A percentile compares a stretch with the other conserved stretches of the same genome.
These are phyloP conservation scores for Eryngium alpinum DNA, from an alignment of 140 eudicot genomes.

Conservation along the genomic window DNA sequence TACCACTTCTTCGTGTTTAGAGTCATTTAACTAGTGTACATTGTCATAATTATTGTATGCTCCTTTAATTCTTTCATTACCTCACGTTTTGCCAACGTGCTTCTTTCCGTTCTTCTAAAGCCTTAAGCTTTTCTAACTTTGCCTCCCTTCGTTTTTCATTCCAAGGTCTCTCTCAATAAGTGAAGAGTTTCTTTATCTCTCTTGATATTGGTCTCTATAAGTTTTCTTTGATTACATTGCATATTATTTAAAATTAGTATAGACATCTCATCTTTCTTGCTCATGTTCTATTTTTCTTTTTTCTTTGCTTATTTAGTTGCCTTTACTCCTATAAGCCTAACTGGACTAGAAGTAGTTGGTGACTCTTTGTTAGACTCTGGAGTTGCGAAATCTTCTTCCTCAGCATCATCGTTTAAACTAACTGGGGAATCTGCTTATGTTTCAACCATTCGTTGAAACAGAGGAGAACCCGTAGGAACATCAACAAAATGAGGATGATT, in stretches of 20 bases:
- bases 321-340: background rate
- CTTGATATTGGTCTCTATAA: background rate
- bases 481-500: no score
- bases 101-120: background rate
- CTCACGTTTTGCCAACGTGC: background rate
- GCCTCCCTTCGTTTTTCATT: background rate
- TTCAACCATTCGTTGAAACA: background rate
- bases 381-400: no score
- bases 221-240: background rate
- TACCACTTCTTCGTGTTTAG: no score
- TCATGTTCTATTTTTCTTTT: no score
- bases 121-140: background rate
- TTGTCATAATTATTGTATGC: background rate
- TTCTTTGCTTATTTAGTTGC: background rate
- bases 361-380: background rate
- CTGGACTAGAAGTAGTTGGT: background rate
- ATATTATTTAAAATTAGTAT: background rate
- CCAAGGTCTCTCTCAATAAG: background rate
- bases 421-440: background rate
- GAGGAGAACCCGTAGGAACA: background rate
- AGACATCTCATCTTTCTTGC: background rate
- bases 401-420: no score
- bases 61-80: background rate
- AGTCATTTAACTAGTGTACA: background rate
- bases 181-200: background rate